phyloP scores from a whole-genome alignment of 768 basidiomycete species.

The Macrolepiota dolichaula region DNA sequence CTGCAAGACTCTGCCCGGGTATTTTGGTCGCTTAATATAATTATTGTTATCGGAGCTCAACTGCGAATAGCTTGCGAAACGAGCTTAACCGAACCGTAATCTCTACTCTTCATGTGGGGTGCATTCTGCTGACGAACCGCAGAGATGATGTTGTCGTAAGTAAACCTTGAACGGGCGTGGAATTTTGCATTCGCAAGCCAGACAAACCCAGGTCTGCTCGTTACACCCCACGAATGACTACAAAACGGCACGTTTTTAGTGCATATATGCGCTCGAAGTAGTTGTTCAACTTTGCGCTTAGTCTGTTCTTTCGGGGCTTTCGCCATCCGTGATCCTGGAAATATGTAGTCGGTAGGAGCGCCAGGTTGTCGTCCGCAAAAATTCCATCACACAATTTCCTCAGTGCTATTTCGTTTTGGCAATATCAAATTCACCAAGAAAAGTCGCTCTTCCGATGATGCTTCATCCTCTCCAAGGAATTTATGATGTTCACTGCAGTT shows the following conservation, averaged over 20 bases:
- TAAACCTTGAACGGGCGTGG: neutral
- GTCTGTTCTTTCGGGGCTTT: slow-evolving; percentile 84
- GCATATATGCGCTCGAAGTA: slow-evolving; percentile 30
- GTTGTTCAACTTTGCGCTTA: slow-evolving; percentile 24
- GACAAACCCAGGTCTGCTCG: slow-evolving; percentile 59
- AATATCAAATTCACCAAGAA: slow-evolving; percentile 87
- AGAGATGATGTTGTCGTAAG: slow-evolving; percentile 66
- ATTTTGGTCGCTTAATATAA: neutral
- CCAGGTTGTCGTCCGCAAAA: neutral
- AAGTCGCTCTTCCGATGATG: slow-evolving; percentile 38
- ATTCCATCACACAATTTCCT: slow-evolving; percentile 6
- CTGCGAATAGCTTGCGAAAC: slow-evolving; percentile 69
- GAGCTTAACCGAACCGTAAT: slow-evolving; percentile 73
- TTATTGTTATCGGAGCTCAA: neutral
- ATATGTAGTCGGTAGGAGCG: slow-evolving; percentile 73
- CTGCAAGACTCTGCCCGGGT: slow-evolving; percentile 79
- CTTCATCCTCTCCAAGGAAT: neutral
- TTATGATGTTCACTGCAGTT: slow-evolving; percentile 33
- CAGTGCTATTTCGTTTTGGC: slow-evolving; percentile 88
- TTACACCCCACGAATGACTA: slow-evolving; percentile 87
- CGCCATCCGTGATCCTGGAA: slow-evolving; percentile 72
- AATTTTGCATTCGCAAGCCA: neutral
- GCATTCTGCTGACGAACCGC: neutral
- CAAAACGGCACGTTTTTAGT: slow-evolving; percentile 60
- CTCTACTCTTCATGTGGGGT: neutral